Evolutionary conservation across 2,329 filamentous ascomycete species (phyloP).

Genomic region (Colletotrichum coccodes): DNA sequence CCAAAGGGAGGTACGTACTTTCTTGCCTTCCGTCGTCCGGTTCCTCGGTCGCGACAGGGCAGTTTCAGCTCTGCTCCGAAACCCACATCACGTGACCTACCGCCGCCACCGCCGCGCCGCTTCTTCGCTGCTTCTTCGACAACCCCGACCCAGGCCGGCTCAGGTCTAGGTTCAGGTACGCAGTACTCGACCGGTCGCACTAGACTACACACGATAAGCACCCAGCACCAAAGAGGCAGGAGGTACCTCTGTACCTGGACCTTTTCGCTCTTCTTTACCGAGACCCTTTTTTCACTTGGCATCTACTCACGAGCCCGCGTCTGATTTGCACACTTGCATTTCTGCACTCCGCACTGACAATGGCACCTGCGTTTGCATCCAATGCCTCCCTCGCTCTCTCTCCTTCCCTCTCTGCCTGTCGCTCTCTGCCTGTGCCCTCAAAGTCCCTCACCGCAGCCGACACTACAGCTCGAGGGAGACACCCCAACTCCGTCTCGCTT

Average conservation of each 20-base stretch:
- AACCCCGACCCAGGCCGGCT: not conserved
- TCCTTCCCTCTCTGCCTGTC: not conserved
- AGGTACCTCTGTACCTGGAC: slow-evolving; percentile 3
- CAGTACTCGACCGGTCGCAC: not conserved
- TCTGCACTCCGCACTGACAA: not conserved
- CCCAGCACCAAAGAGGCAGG: not conserved
- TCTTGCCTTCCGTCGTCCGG: slow-evolving; percentile 17
- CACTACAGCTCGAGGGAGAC: not conserved
- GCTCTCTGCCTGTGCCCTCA: not conserved
- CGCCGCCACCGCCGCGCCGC: not conserved
- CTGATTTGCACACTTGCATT: not conserved
- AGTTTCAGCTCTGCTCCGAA: slow-evolving; percentile 33
- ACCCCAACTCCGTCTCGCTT: not conserved
- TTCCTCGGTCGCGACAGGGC: slow-evolving; percentile 25
- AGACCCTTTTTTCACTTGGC: slow-evolving; percentile 5
- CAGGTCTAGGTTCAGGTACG: not conserved
- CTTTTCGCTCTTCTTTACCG: not conserved
- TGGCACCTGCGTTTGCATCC: not conserved
- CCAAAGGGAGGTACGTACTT: not conserved
- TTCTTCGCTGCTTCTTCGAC: not conserved
- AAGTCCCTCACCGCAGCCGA: not conserved
- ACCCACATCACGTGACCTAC: slow-evolving; percentile 25
- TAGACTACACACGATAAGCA: slow-evolving; percentile 3
- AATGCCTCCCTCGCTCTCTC: not conserved
- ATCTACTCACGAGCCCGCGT: not conserved